These are phyloP conservation scores for Pyropia yezoensis DNA, from an alignment of 23 red algal genomes.

Conservation along the genomic window DNA sequence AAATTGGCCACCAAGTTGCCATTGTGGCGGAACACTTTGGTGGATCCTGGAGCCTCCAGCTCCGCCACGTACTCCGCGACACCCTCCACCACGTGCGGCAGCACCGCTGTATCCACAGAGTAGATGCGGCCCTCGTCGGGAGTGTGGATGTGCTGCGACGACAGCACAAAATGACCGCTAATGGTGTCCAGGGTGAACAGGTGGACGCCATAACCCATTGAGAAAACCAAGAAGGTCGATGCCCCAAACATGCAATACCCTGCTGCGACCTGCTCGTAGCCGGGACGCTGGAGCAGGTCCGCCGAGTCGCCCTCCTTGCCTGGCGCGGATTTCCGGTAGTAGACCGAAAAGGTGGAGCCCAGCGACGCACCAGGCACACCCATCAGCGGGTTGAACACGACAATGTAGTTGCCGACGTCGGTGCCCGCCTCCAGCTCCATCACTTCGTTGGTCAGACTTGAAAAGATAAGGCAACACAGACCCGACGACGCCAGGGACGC, in stretches of 20 bases:
- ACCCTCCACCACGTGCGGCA: conserved; percentile 77
- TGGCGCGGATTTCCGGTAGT: conserved; percentile 92
- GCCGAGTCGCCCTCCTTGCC: conserved; percentile 84
- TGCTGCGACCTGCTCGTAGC: conserved; percentile 88
- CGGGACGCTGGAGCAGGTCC: conserved; percentile 82
- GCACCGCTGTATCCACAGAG: conserved; percentile 68
- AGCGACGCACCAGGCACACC: conserved; percentile 73
- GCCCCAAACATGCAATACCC: conserved; percentile 91
- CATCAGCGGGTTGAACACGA: conserved; percentile 87
- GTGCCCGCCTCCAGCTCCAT: conserved; percentile 71
- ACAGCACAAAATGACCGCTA: conserved; percentile 87
- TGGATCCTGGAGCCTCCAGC: conserved; percentile 37
- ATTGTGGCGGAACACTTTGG: conserved; percentile 75
- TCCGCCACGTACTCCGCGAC: conserved; percentile 60
- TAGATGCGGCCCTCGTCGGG: conserved; percentile 63
- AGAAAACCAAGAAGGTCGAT: conserved; percentile 53
- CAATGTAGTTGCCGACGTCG: conserved; percentile 93
- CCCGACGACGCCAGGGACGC: conserved; percentile 88
- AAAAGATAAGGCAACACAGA: conserved; percentile 94
- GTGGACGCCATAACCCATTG: conserved; percentile 86
- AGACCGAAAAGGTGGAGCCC: conserved; percentile 91
- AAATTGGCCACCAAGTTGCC: conserved; percentile 88
- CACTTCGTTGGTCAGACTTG: conserved; percentile 42
- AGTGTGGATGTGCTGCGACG: conserved; percentile 74
- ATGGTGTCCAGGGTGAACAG: conserved; percentile 79